Evolutionary conservation across 345 rosid genomes (phyloP), one percentile per base, ranked within the genome.

Genomic region (Toxicodendron radicans): DNA sequence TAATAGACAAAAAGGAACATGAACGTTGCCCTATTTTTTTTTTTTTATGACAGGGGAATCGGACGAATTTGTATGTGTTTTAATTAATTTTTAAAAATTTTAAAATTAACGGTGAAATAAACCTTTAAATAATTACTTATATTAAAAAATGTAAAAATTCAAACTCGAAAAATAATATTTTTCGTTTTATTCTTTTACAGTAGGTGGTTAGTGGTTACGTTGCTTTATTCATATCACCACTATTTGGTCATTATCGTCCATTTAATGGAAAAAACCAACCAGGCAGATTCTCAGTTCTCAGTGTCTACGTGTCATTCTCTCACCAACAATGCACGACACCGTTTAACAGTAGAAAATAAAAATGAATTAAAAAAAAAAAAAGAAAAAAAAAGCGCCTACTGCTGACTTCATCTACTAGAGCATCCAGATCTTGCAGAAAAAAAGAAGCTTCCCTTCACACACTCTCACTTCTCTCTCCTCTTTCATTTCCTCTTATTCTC

Each of bases 361-460:
- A 16, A 18, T 20, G 51, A 73, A 17, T 27, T 11, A 71, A 48
- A 13, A 33, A 58, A 16, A 72, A 24, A 69, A 27, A 32, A 33
- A n/a, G 10, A 57, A 52, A 38, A 59, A 12, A 71, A 74, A 58
- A 23, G 84, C 68, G 72, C 75, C 81, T 46, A 13, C 3, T 68
- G 80, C 41, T 83, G 82, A 89, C 84, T 80, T 89, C 86, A 85
- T 77, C 84, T 57, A 64, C 10, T 24, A 5, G 83, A 75, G 91
- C 85, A 84, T 86, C 84, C 85, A 87, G 93, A 90, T 91, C 95
- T 90, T 71, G 89, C 83, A 79, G 81, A 77, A 74, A 68, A 87
- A 38, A 79, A 85, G 90, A 86, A 91, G 83, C 82, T 85, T 89
- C 90, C 80, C 70, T 52, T 54, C 73, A 13, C 66, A 49, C 59